phyloP scores from a whole-genome alignment of 129 eudicot species.

The Lactuca saligna region DNA sequence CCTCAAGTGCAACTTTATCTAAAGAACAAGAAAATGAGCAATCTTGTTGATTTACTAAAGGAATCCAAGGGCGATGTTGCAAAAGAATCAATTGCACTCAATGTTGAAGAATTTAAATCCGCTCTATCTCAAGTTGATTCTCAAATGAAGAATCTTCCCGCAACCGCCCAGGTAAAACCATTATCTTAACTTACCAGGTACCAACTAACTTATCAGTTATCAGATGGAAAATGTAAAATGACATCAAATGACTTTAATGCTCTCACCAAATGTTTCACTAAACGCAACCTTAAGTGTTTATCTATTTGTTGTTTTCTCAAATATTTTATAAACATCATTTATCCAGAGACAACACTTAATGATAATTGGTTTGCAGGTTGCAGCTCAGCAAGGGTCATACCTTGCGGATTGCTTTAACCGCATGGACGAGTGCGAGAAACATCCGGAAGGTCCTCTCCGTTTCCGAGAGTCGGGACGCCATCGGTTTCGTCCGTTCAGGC shows the following conservation, averaged over 20 bases:
- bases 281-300: too few relatives aligned
- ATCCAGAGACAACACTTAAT: neutral
- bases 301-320: too few relatives aligned
- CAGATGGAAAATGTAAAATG: too few relatives aligned
- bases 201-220: too few relatives aligned
- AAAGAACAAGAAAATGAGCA: slow-evolving; percentile 60
- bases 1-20: slow-evolving; percentile 77
- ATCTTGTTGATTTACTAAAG: slow-evolving; percentile 67
- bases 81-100: slow-evolving; percentile 63
- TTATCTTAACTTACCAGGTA: too few relatives aligned
- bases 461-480: slow-evolving; percentile 81
- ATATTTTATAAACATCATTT: neutral
- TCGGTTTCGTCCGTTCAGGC: slow-evolving; percentile 85
- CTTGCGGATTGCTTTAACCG: slow-evolving; percentile 91
- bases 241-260: too few relatives aligned
- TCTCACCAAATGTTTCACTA: too few relatives aligned
- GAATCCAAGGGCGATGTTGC: slow-evolving; percentile 69
- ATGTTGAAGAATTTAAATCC: slow-evolving; percentile 69
- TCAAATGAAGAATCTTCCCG: slow-evolving; percentile 92
- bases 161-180: slow-evolving; percentile 74
- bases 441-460: slow-evolving; percentile 89
- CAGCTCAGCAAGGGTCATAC: slow-evolving; percentile 89
- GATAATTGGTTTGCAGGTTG: slow-evolving; percentile 59
- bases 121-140: slow-evolving; percentile 87
- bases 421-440: slow-evolving; percentile 70